phyloP scores from a whole-genome alignment of 2,329 filamentous ascomycete genomes.

The Verticillium longisporum region DNA sequence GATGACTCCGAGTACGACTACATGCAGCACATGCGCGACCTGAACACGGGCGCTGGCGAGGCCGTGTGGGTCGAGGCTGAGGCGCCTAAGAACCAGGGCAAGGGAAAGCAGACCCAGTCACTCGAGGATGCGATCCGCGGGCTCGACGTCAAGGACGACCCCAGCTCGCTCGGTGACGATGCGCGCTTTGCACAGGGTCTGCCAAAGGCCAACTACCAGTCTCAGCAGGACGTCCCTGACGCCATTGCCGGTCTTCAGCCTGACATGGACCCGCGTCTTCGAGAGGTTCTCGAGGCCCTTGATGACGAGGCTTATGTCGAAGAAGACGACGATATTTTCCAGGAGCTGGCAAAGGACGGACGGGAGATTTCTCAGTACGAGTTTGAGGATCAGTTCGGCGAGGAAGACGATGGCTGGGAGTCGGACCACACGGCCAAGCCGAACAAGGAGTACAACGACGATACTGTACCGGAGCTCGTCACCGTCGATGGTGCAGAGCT shows the following conservation, averaged over 20 bases:
- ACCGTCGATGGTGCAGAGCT: slow-evolving; percentile 33
- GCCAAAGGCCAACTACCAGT: slow-evolving; percentile 73
- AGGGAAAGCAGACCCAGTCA: slow-evolving; percentile 68
- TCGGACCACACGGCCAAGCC: slow-evolving; percentile 87
- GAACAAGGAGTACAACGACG: slow-evolving; percentile 46
- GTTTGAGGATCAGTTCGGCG: slow-evolving; percentile 61
- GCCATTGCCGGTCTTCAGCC: slow-evolving; percentile 90
- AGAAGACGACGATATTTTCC: slow-evolving; percentile 80
- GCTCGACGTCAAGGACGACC: slow-evolving; percentile 46
- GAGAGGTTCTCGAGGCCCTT: slow-evolving; percentile 86
- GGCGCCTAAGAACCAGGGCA: slow-evolving; percentile 55
- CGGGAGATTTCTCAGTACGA: slow-evolving; percentile 72
- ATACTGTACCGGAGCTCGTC: slow-evolving; percentile 42
- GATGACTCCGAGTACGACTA: slow-evolving; percentile 97
- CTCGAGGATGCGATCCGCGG: slow-evolving; percentile 76
- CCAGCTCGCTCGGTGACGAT: slow-evolving; percentile 59
- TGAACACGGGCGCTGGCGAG: slow-evolving; percentile 67
- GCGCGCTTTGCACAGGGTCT: slow-evolving; percentile 76
- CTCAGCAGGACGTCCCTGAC: slow-evolving; percentile 89
- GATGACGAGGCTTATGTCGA: slow-evolving; percentile 95
- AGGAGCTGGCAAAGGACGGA: slow-evolving; percentile 60
- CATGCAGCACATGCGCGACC: slow-evolving; percentile 95
- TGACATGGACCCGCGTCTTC: slow-evolving; percentile 90
- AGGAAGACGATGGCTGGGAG: slow-evolving; percentile 84
- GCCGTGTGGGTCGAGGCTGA: slow-evolving; percentile 74